Evolutionary conservation across 768 basidiomycete genomes (phyloP), one percentile per base, ranked within the genome.

Genomic region (Panellus pusillus): DNA sequence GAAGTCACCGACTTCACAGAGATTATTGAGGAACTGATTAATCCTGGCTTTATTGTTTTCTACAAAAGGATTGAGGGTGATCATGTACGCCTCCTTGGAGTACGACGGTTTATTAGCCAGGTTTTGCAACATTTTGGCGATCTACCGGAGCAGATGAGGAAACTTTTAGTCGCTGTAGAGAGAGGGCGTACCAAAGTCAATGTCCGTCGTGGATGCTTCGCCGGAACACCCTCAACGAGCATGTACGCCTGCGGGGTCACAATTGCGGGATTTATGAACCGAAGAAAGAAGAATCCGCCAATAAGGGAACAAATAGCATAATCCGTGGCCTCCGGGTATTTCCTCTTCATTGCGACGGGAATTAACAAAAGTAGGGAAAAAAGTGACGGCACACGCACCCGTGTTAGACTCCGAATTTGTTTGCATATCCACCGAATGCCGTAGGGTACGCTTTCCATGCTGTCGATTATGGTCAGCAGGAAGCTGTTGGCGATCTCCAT

Each of bases 371-470:
- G 41, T 32, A n/a, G 18, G 15, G 31, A 19, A 15, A 14, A 51
- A 44, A 17, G 32, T n/a, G 47, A 51, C 44, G 17, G 42, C 4
- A 8, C 28, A 73, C 84, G 52, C 63, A 98, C 96, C 75, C 93
- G 80, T 45, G 96, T 98, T 67, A 99, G 72, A 76, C 93, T 96
- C 58, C 94, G 79, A 67, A 99, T 99, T 72, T 99, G 97, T 72
- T 99, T 99, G 75, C 97, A 99, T 67, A 99, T 99, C 97, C 97
- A 99, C 61, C 97, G 82, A 59, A 99, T 99, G 64, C 97, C 97
- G 66, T 99, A 99, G 24, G 97, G 97, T 13, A 98, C 97, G 63
- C 89, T 94, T 64, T 99, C 97, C 86, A 98, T 86, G 58, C 92
- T 94, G 58, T 98, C 96, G 64, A 99, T 98, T 66, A 99, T 99